Conservation (phyloP, 2,329 filamentous ascomycete species). For the Aspergillus transmontanensis region DNA sequence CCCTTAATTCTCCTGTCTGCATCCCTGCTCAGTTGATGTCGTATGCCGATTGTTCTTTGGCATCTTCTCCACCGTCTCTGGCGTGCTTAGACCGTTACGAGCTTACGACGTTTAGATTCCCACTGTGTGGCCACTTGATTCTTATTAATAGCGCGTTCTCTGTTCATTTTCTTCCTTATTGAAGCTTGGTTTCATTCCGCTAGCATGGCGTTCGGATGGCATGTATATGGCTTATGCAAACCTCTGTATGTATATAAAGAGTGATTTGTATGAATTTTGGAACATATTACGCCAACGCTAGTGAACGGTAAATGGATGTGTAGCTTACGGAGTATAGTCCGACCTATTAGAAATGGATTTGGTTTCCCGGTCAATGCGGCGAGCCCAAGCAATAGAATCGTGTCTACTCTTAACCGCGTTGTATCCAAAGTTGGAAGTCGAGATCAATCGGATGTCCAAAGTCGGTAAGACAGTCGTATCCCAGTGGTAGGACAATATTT, state of each 20-base stretch:
- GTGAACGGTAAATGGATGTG: background rate
- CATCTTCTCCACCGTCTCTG: background rate
- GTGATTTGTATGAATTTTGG: conserved; percentile 1
- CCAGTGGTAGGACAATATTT: too few species aligned
- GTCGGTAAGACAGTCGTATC: too few species aligned
- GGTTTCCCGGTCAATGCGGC: too few species aligned
- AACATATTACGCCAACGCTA: background rate
- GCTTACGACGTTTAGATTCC: conserved; percentile 7
- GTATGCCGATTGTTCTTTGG: background rate
- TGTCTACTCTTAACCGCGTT: too few species aligned
- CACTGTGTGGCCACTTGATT: background rate
- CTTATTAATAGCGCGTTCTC: conserved; percentile 2
- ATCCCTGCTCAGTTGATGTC: background rate
- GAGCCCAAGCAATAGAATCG: too few species aligned
- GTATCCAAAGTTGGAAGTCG: too few species aligned
- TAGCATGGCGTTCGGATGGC: conserved; percentile 30
- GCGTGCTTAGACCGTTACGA: background rate
- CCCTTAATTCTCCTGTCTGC: background rate
- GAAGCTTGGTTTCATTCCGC: conserved; percentile 15
- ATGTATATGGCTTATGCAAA: background rate
- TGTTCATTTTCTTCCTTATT: conserved; percentile 8
- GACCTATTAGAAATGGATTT: too few species aligned
- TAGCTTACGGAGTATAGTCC: too few species aligned
- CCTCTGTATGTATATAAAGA: conserved; percentile 11
- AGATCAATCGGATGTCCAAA: too few species aligned